Conservation (phyloP, 179 eudicot genomes). For the Spergularia azorica region DNA sequence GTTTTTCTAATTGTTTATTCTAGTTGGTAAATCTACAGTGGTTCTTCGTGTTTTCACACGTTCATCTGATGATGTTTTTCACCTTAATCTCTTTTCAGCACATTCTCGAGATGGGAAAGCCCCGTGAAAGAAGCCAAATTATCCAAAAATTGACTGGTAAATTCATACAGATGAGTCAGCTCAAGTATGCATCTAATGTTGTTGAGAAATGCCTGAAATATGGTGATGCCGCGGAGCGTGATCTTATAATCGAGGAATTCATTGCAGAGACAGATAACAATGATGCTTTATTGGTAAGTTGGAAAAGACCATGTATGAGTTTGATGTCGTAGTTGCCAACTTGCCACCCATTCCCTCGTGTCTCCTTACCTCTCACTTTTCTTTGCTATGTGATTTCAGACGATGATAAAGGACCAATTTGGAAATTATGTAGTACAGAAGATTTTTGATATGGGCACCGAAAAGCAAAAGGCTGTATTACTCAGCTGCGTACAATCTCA, state of each 20-base stretch:
- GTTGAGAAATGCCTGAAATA: constrained; percentile 49
- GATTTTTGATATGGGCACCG: constrained; percentile 56
- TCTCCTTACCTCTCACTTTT: neutral
- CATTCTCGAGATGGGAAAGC: constrained; percentile 47
- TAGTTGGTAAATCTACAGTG: no score
- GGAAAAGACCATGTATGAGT: neutral
- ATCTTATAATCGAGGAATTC: constrained; percentile 43
- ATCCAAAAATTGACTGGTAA: constrained; percentile 38
- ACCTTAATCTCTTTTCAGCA: constrained; percentile 31
- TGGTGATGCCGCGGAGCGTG: constrained; percentile 31
- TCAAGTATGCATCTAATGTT: constrained; percentile 52
- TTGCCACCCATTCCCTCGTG: neutral
- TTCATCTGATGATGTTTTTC: neutral
- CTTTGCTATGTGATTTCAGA: constrained; percentile 31
- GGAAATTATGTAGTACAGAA: constrained; percentile 83
- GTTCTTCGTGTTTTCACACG: no score
- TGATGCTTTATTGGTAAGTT: constrained; percentile 43
- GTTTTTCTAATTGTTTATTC: no score
- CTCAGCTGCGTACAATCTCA: constrained; percentile 55
- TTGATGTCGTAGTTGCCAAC: neutral
- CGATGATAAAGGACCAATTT: constrained; percentile 84
- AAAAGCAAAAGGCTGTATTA: constrained; percentile 55
- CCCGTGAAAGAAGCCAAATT: constrained; percentile 39
- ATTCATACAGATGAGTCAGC: constrained; percentile 49
- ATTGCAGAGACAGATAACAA: constrained; percentile 30